Conservation (phyloP, 73 alveolate genomes). For the Uronychia setigera region DNA sequence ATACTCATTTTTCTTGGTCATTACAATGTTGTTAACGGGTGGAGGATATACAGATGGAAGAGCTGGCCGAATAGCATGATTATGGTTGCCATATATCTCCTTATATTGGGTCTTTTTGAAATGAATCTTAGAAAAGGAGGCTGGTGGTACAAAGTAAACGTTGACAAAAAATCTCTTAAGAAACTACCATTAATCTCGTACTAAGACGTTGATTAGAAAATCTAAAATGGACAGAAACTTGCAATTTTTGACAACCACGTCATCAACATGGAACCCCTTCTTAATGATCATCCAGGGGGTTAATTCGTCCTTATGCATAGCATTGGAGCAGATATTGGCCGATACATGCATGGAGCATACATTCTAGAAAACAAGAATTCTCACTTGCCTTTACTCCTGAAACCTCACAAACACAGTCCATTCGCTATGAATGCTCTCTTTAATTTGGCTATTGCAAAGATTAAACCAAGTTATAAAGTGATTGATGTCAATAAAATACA, state of each 20-base stretch:
- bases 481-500: no score
- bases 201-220: not conserved
- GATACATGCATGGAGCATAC: conserved; percentile 38
- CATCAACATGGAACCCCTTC: conserved; percentile 17
- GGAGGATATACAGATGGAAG: not conserved
- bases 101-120: not conserved
- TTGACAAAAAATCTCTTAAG: not conserved
- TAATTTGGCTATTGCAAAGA: not conserved
- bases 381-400: not conserved
- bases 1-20: not conserved
- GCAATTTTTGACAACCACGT: conserved; percentile 46
- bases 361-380: conserved; percentile 13
- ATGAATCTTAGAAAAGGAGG: not conserved
- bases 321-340: conserved; percentile 48
- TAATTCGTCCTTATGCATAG: conserved; percentile 23
- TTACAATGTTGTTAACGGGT: not conserved
- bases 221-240: conserved; percentile 11
- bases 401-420: not conserved
- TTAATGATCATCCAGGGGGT: conserved; percentile 57
- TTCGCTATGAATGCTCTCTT: not conserved
- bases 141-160: not conserved
- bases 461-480: not conserved
- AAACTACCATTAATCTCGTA: not conserved
- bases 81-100: not conserved
- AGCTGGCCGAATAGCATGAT: not conserved